phyloP scores from a whole-genome alignment of 495 filamentous ascomycete species.

The Jackrogersella multiformis region DNA sequence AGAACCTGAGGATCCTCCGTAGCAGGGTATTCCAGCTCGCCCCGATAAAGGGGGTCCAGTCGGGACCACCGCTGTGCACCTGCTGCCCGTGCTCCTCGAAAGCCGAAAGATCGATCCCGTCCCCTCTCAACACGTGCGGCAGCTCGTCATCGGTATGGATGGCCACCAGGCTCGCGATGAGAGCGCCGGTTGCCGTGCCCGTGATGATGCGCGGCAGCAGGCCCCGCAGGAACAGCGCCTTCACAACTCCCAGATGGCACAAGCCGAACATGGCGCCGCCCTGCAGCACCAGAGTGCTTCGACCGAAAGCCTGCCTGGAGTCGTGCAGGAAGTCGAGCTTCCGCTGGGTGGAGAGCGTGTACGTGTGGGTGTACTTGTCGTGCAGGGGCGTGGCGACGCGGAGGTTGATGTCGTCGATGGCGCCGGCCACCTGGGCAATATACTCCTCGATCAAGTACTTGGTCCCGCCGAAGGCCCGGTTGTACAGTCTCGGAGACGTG shows the following conservation, averaged over 20 bases:
- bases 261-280: constrained; percentile 92
- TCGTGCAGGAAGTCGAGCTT: constrained; percentile 92
- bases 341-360: constrained; percentile 77
- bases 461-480: constrained; percentile 85
- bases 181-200: constrained; percentile 87
- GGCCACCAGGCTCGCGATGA: constrained; percentile 90
- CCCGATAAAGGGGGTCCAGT: constrained; percentile 39
- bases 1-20: constrained; percentile 70
- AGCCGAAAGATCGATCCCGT: constrained; percentile 83
- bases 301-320: constrained; percentile 88
- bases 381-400: constrained; percentile 34
- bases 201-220: constrained; percentile 90
- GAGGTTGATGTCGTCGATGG: constrained; percentile 78
- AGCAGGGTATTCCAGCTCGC: constrained; percentile 66
- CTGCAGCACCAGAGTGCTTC: constrained; percentile 86
- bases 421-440: constrained; percentile 80
- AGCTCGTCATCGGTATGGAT: constrained; percentile 91
- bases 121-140: constrained; percentile 75
- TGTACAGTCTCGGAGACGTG: constrained; percentile 82
- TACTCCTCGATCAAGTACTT: constrained; percentile 94
- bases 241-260: constrained; percentile 91
- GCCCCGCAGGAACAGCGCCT: constrained; percentile 84
- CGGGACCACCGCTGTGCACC: constrained; percentile 16
- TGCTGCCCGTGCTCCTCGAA: constrained; percentile 63
- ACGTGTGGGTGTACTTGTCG: constrained; percentile 52